Conservation (phyloP, 2,329 filamentous ascomycete species). For the Polytolypa hystricis region DNA sequence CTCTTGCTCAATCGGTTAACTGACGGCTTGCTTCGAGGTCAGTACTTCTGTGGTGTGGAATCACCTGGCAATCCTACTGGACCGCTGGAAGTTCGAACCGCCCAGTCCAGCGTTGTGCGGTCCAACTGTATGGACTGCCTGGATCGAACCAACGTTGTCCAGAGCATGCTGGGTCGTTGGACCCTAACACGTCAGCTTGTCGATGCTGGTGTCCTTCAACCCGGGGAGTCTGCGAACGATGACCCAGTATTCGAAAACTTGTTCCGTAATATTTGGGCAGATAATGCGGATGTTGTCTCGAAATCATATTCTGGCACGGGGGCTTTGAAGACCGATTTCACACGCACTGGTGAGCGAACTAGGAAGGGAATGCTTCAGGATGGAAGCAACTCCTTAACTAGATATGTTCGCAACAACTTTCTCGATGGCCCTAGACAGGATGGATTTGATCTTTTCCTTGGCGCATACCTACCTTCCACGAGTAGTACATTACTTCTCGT, state of each 20-base stretch:
- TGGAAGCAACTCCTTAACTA: slow-evolving; percentile 72
- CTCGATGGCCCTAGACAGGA: slow-evolving; percentile 87
- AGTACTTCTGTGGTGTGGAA: slow-evolving; percentile 88
- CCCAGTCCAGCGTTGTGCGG: slow-evolving; percentile 81
- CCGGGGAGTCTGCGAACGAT: slow-evolving; percentile 67
- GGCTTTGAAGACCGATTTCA: slow-evolving; percentile 96
- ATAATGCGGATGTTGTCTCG: slow-evolving; percentile 94
- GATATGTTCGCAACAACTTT: slow-evolving; percentile 93
- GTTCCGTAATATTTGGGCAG: slow-evolving; percentile 96
- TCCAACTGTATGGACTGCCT: slow-evolving; percentile 99
- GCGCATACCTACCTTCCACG: slow-evolving; percentile 59
- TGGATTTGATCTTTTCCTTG: slow-evolving; percentile 88
- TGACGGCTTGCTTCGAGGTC: slow-evolving; percentile 63
- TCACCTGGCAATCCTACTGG: slow-evolving; percentile 61
- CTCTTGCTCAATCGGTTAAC: slow-evolving; percentile 73
- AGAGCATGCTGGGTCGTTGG: slow-evolving; percentile 90
- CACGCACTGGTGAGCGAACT: slow-evolving; percentile 81
- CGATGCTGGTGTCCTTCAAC: slow-evolving; percentile 66
- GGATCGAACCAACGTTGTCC: slow-evolving; percentile 93
- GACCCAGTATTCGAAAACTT: slow-evolving; percentile 75
- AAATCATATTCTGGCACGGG: slow-evolving; percentile 90
- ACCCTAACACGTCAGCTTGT: slow-evolving; percentile 79
- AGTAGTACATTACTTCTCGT: slow-evolving; percentile 66
- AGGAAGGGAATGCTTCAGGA: slow-evolving; percentile 77
- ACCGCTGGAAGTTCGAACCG: slow-evolving; percentile 65